phyloP scores from a whole-genome alignment of 345 rosid genomes.

The Hibiscus tridactylites region DNA sequence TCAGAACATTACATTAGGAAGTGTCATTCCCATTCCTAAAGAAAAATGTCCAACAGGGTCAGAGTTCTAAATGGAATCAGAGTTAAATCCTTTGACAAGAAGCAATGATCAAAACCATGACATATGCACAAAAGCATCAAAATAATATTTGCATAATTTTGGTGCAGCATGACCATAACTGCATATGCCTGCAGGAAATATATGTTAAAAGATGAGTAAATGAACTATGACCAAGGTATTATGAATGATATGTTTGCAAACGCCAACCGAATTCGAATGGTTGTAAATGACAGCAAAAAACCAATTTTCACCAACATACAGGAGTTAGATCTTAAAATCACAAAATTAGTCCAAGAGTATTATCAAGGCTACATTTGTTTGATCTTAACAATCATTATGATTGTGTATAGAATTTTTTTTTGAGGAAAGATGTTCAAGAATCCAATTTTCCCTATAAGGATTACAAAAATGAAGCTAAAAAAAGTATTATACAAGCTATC shows the following conservation, averaged over 20 bases:
- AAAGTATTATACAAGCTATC: not conserved
- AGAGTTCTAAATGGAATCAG: slow-evolving; percentile 47
- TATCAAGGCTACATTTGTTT: too few relatives aligned
- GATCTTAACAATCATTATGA: too few relatives aligned
- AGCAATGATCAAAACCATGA: slow-evolving; percentile 89
- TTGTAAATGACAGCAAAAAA: not conserved
- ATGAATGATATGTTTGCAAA: not conserved
- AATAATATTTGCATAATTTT: slow-evolving; percentile 92
- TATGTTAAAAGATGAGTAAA: not conserved
- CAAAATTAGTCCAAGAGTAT: too few relatives aligned
- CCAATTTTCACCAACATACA: not conserved
- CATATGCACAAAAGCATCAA: slow-evolving; percentile 92
- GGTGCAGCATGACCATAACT: slow-evolving; percentile 82
- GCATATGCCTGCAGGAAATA: slow-evolving; percentile 65
- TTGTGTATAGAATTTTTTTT: not conserved
- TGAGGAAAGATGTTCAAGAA: not conserved
- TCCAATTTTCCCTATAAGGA: not conserved
- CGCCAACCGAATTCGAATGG: not conserved
- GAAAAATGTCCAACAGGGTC: slow-evolving; percentile 59
- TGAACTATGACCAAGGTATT: not conserved
- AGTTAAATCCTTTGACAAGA: slow-evolving; percentile 52
- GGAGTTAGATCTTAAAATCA: not conserved
- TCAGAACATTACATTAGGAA: slow-evolving; percentile 42
- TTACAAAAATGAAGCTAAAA: not conserved
- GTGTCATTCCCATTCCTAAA: slow-evolving; percentile 49